These are phyloP conservation scores for Grigorovia yakushimaensis DNA, from an alignment of 805 yeast genomes.

Conservation along the genomic window DNA sequence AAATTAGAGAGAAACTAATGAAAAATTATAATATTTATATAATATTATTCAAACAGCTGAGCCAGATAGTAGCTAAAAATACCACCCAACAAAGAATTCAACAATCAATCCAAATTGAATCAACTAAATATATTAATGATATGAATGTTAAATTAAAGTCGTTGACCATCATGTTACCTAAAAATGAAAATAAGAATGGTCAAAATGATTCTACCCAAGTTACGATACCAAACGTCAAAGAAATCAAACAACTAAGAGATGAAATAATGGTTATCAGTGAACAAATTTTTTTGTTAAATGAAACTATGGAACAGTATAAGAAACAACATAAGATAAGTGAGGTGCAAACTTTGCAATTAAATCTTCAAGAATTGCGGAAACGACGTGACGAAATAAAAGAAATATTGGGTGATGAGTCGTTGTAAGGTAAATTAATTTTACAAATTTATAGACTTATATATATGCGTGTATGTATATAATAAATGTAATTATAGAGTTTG, in stretches of 20 bases:
- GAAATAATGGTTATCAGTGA: constrained; percentile 81
- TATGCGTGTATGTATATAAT: too few relatives aligned
- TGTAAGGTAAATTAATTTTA: too few relatives aligned
- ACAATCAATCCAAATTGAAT: constrained; percentile 46
- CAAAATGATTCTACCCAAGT: neutral
- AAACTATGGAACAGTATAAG: constrained; percentile 53
- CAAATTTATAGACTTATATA: too few relatives aligned
- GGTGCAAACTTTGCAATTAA: constrained; percentile 46
- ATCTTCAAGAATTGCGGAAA: constrained; percentile 44
- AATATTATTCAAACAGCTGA: constrained; percentile 35
- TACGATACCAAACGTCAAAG: constrained; percentile 32
- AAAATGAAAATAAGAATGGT: neutral
- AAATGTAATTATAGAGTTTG: too few relatives aligned
- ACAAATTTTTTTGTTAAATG: constrained; percentile 62
- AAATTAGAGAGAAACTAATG: constrained; percentile 36
- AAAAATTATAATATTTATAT: constrained; percentile 45
- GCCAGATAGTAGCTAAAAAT: constrained; percentile 27
- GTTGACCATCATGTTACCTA: constrained; percentile 32
- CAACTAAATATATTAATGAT: constrained; percentile 54
- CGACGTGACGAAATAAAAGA: constrained; percentile 39
- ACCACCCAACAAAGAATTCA: constrained; percentile 39
- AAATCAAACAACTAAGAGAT: constrained; percentile 54
- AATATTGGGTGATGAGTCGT: constrained; percentile 41
- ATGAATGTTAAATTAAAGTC: constrained; percentile 55
- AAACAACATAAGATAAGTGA: constrained; percentile 71